Conservation (phyloP, 352 stramenopile genomes). For the Globisporangium cystogenes region DNA sequence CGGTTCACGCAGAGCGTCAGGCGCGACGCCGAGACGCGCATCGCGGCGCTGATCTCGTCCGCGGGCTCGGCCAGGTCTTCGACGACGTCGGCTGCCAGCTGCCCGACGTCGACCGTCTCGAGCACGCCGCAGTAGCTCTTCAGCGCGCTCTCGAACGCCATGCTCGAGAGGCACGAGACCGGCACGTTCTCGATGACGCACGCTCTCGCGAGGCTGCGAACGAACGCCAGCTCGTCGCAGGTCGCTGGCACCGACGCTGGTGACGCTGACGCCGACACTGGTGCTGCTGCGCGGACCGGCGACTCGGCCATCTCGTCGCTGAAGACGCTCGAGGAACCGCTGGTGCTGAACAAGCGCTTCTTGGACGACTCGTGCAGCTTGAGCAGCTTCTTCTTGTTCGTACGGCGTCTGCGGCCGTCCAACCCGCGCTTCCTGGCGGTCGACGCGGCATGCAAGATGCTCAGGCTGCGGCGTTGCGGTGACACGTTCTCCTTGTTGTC, state of each 20-base stretch:
- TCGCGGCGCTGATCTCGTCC: conserved; percentile 1
- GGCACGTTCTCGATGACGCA: conserved; percentile 13
- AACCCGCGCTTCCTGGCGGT: conserved; percentile 7
- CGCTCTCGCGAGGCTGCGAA: conserved; percentile 3
- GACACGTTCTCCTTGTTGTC: conserved; percentile 13
- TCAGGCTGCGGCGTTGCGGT: not conserved
- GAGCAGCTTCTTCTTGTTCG: not conserved
- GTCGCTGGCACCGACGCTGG: too few species aligned
- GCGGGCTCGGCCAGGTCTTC: not conserved
- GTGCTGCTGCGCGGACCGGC: not conserved
- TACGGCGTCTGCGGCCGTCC: not conserved
- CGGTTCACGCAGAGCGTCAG: conserved; percentile 11
- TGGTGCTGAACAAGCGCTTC: conserved; percentile 10
- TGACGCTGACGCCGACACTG: too few species aligned
- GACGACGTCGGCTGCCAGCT: not conserved
- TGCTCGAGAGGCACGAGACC: conserved; percentile 9
- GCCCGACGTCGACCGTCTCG: not conserved
- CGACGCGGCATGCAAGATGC: not conserved
- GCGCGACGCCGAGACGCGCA: not conserved
- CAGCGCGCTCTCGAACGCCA: not conserved
- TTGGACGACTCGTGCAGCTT: not conserved
- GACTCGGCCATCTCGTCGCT: not conserved
- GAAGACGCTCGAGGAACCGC: not conserved
- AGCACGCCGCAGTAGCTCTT: not conserved
- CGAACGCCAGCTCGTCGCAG: not conserved